Evolutionary conservation across 768 basidiomycete species (phyloP).

Genomic region (Pleurotus giganteus): DNA sequence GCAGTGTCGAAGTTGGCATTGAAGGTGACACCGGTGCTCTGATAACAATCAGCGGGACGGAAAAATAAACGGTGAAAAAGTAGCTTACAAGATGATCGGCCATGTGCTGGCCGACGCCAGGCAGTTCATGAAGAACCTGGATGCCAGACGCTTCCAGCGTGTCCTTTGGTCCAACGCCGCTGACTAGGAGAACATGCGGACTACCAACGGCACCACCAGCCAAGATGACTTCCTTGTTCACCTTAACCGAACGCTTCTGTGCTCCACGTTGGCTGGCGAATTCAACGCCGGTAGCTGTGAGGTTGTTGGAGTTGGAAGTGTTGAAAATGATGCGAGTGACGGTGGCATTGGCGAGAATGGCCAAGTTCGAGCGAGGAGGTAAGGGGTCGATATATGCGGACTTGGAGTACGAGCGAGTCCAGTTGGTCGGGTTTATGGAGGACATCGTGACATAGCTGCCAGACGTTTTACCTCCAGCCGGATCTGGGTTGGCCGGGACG

Average conservation of each 20-base stretch:
- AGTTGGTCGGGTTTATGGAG: conserved; percentile 60
- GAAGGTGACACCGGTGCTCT: conserved; percentile 9
- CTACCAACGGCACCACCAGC: conserved; percentile 48
- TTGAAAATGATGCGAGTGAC: conserved; percentile 50
- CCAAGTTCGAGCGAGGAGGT: conserved; percentile 54
- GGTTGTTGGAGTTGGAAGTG: conserved; percentile 25
- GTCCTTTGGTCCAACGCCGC: conserved; percentile 52
- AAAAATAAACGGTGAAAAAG: not conserved
- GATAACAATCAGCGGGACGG: not conserved
- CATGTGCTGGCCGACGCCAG: conserved; percentile 27
- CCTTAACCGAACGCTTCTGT: conserved; percentile 41
- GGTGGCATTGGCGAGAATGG: conserved; percentile 53
- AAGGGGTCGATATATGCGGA: conserved; percentile 64
- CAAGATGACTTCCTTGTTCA: conserved; percentile 59
- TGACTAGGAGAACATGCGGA: conserved; percentile 48
- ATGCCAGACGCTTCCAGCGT: conserved; percentile 43
- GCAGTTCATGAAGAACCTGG: conserved; percentile 35
- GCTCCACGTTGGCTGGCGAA: conserved; percentile 37
- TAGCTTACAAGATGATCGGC: conserved; percentile 1
- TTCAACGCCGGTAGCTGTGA: conserved; percentile 45
- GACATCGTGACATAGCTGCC: conserved; percentile 56
- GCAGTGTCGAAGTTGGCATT: conserved; percentile 5
- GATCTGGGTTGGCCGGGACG: conserved; percentile 35
- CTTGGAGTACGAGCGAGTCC: conserved; percentile 64
- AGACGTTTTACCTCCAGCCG: conserved; percentile 46